Conservation (phyloP, 805 yeast species). For the Yamadazyma tumulicola region DNA sequence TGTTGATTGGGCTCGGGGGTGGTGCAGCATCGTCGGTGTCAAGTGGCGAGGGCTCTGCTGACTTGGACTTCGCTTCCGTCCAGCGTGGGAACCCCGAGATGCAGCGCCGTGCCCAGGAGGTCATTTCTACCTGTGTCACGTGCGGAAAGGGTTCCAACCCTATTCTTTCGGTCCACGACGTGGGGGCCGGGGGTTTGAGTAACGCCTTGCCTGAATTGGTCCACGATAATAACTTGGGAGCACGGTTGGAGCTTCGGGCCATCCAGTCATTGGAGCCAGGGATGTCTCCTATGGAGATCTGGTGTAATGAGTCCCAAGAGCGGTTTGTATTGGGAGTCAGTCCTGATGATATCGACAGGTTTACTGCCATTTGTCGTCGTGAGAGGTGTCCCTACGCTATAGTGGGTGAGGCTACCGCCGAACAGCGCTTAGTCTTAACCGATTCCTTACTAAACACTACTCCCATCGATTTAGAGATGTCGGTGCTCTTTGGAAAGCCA, state of each 20-base stretch:
- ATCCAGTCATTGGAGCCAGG: conserved; percentile 91
- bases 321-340: conserved; percentile 93
- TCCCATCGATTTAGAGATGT: conserved; percentile 95
- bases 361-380: conserved; percentile 80
- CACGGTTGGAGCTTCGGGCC: conserved; percentile 84
- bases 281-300: conserved; percentile 99
- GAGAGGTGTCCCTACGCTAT: conserved; percentile 97
- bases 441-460: conserved; percentile 75
- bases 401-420: conserved; percentile 90
- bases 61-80: conserved; percentile 95
- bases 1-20: conserved; percentile 98
- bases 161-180: conserved; percentile 94
- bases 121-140: conserved; percentile 89
- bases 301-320: conserved; percentile 99
- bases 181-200: conserved; percentile 98
- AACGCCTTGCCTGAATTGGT: conserved; percentile 97
- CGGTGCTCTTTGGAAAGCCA: conserved; percentile 91
- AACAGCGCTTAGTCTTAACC: conserved; percentile 74
- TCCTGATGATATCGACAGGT: conserved; percentile 66
- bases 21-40: conserved; percentile 98
- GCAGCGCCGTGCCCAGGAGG: conserved; percentile 99
- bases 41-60: conserved; percentile 96
- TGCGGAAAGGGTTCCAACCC: conserved; percentile 66
- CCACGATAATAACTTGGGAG: conserved; percentile 96
- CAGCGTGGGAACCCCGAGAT: conserved; percentile 99